A percentile compares a stretch with the other conserved stretches of the same genome.
Evolutionary conservation across 2,329 filamentous ascomycete genomes (phyloP).

Genomic region (Cercospora zeae-maydis): DNA sequence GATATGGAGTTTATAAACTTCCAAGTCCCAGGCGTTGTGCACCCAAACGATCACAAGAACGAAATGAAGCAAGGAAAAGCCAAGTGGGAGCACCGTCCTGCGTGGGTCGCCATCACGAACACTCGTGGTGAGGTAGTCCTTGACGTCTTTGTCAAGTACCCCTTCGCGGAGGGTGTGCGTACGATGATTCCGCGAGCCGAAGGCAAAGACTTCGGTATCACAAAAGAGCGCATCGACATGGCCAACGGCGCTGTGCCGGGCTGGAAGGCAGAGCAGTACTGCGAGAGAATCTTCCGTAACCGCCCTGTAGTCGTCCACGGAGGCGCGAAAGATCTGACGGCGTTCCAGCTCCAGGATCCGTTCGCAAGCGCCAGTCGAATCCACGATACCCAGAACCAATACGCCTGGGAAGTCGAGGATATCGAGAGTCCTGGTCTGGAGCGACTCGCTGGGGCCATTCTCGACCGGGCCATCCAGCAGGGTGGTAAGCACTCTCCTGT

Average conservation of each 20-base stretch:
- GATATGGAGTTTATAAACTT: too few relatives aligned
- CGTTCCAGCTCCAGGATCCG: slow-evolving; percentile 6
- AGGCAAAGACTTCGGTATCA: slow-evolving; percentile 16
- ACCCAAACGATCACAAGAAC: slow-evolving; percentile 13
- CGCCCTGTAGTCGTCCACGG: slow-evolving; percentile 19
- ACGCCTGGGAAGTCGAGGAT: neutral
- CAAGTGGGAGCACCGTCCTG: slow-evolving; percentile 15
- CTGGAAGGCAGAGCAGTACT: slow-evolving; percentile 12
- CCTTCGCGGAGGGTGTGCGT: neutral
- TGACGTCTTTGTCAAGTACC: slow-evolving; percentile 16
- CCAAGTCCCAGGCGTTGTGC: slow-evolving; percentile 18
- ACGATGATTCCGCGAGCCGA: neutral
- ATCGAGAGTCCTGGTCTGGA: neutral
- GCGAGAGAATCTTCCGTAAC: slow-evolving; percentile 12
- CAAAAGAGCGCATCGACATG: slow-evolving; percentile 4
- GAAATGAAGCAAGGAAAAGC: neutral
- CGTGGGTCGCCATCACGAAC: slow-evolving; percentile 18
- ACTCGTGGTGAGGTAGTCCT: slow-evolving; percentile 15
- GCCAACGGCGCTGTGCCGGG: slow-evolving; percentile 16
- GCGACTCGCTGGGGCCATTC: neutral
- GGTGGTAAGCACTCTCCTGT: slow-evolving; percentile 8
- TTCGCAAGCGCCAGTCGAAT: neutral
- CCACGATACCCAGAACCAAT: slow-evolving; percentile 16
- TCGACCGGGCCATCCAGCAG: neutral
- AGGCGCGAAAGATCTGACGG: slow-evolving; percentile 4